Conservation (phyloP, 1,284 basidiomycete species). For the Ceratobasidium sp. region DNA sequence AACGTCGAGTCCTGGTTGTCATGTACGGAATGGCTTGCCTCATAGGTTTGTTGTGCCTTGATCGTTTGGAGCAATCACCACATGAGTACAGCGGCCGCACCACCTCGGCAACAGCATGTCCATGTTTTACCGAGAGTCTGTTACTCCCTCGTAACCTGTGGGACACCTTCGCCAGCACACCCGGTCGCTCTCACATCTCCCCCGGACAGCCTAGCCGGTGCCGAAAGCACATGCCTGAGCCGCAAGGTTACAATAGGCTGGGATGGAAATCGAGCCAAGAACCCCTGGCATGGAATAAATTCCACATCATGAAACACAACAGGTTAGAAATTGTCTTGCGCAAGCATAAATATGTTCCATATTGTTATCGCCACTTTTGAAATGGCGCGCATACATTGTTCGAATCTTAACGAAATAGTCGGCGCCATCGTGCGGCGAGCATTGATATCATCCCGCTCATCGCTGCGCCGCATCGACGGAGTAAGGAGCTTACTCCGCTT, state of each 20-base stretch:
- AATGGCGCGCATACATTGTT: not conserved
- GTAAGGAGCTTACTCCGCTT: conserved; percentile 16
- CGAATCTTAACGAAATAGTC: not conserved
- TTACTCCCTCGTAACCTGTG: conserved; percentile 36
- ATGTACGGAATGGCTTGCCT: not conserved
- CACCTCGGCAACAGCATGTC: conserved; percentile 15
- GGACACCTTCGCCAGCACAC: conserved; percentile 3
- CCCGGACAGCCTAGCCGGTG: conserved; percentile 22
- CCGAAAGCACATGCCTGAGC: conserved; percentile 22
- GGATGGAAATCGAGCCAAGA: conserved; percentile 25
- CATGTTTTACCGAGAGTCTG: conserved; percentile 32
- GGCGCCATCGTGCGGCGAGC: not conserved
- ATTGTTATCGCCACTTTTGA: no score
- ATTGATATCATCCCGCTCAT: not conserved
- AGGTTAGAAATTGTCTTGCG: no score
- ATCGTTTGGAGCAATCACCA: not conserved
- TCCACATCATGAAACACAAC: conserved; percentile 34
- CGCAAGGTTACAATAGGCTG: conserved; percentile 22
- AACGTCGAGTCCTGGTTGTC: not conserved
- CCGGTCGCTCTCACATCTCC: conserved; percentile 27
- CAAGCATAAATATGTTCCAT: no score
- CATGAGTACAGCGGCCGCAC: not conserved
- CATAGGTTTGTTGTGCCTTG: not conserved
- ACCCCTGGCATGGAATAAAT: conserved; percentile 32
- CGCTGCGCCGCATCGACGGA: conserved; percentile 3